These are phyloP conservation scores for Chalciporus sphaerocephalus DNA, from an alignment of 768 basidiomycete genomes.

Conservation along the genomic window DNA sequence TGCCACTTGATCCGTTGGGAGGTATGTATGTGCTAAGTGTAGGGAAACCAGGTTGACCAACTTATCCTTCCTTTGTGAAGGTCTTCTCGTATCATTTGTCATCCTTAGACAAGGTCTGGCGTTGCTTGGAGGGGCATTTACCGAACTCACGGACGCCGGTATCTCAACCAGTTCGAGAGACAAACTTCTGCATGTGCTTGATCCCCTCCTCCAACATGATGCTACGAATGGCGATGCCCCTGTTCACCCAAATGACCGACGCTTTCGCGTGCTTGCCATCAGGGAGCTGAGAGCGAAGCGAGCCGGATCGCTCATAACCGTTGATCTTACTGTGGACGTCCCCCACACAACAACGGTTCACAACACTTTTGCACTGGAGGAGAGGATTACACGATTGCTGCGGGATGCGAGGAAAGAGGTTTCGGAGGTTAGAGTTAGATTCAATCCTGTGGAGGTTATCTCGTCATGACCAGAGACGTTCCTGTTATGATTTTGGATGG, in stretches of 20 bases:
- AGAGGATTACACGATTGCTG: conserved; percentile 51
- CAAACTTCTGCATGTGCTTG: conserved; percentile 52
- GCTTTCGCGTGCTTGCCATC: conserved; percentile 40
- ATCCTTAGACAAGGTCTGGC: conserved; percentile 76
- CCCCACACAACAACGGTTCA: conserved; percentile 52
- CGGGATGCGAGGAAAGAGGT: conserved; percentile 60
- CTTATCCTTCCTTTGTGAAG: conserved; percentile 35
- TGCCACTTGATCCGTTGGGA: conserved; percentile 91
- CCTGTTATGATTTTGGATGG: background rate
- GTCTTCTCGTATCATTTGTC: conserved; percentile 83
- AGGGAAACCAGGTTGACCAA: background rate
- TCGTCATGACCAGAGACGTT: conserved; percentile 5
- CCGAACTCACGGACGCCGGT: conserved; percentile 82
- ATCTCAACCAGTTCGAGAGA: conserved; percentile 53
- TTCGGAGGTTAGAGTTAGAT: conserved; percentile 66
- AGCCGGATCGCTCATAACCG: conserved; percentile 74
- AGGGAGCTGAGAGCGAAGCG: conserved; percentile 65
- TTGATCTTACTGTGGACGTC: conserved; percentile 78
- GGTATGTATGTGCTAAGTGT: conserved; percentile 43
- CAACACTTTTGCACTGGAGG: conserved; percentile 58
- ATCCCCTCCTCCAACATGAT: conserved; percentile 45
- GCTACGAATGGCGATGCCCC: conserved; percentile 17
- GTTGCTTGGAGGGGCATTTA: conserved; percentile 65
- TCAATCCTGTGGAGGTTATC: conserved; percentile 39
- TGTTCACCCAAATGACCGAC: conserved; percentile 3